Evolutionary conservation across 148 eudicot species (phyloP), one percentile per base, ranked within the genome.

Genomic region (Dysphania ambrosioides): DNA sequence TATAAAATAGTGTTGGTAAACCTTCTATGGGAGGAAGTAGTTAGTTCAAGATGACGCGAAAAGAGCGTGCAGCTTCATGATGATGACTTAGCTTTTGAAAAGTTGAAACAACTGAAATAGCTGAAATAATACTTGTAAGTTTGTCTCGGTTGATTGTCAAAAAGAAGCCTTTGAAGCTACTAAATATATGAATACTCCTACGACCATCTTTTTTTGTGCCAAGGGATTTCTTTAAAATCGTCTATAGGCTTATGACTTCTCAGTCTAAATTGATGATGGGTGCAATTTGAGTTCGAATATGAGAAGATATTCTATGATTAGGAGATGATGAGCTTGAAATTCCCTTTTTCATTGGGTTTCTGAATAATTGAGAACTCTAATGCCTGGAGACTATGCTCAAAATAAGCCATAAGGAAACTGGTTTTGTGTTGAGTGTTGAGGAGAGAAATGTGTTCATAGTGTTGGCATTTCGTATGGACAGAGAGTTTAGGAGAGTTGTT

Each of bases 21-120:
- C 19, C 66, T 31, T 27, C 66, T 62, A 38, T 62, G 18, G 36
- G 0, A 16, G 49, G n/a, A 15, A 40, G 15, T 27, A 10, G 31
- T 23, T 23, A n/a, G 70, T 40, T 8, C 32, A 38, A 23, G 51
- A 64, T 64, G 68, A 35, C 10, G 21, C 35, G 44, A 66, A 66
- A 26, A 72, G 53, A 38, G 18, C 13, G 23, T 29, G 67, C 26
- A 30, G 32, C 59, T 58, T 3, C 19, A 53, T 21, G 15, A 10
- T 21, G 47, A 18, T 5, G 60, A 31, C 32, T 59, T 69, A 30
- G 55, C 79, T 71, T 76, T 61, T 61, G 5, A 47, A 59, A 44
- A 27, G 10, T 29, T 26, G 18, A 15, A n/a, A n/a, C n/a, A n/a
- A n/a, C n/a, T n/a, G n/a, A n/a, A 31, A 32, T 44, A 19, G 27